A percentile compares a stretch with the other conserved stretches of the same genome.
Evolutionary conservation across 257 asterid genomes (phyloP).

Genomic region (Anisodus tanguticus): DNA sequence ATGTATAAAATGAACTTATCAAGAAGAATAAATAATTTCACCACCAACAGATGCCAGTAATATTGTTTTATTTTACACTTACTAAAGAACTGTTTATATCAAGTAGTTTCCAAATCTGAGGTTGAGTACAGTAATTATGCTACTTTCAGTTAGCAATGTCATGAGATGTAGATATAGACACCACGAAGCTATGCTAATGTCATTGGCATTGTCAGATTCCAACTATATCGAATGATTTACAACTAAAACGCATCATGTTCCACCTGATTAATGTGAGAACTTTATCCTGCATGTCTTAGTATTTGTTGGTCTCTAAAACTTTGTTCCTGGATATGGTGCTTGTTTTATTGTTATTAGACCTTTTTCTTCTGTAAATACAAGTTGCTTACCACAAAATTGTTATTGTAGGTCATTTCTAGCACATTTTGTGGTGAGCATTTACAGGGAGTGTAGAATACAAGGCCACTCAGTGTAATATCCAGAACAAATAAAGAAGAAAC

Average conservation of each 20-base stretch:
- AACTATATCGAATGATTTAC: conserved; percentile 1
- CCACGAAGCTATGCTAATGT: conserved; percentile 16
- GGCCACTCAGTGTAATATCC: conserved; percentile 9
- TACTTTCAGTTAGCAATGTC: conserved; percentile 5
- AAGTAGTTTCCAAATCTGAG: not conserved
- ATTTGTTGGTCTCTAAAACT: not conserved
- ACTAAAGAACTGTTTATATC: not conserved
- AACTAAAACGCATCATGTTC: not conserved
- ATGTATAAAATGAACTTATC: conserved; percentile 8
- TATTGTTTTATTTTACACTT: not conserved
- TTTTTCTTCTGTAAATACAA: conserved; percentile 19
- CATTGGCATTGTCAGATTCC: not conserved
- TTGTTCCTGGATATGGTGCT: conserved; percentile 11
- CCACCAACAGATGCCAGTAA: not conserved
- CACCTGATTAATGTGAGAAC: conserved; percentile 25
- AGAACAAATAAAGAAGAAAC: conserved; percentile 19
- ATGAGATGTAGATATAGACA: not conserved
- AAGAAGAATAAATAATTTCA: conserved; percentile 12
- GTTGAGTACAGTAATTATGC: not conserved
- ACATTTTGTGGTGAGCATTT: conserved; percentile 19
- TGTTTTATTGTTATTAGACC: not conserved
- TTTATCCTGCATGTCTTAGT: conserved; percentile 8
- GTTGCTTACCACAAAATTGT: conserved; percentile 13
- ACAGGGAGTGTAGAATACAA: conserved; percentile 16
- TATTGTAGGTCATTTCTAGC: conserved; percentile 19